Percentiles rank a stretch among this genome's conserved stretches.
Evolutionary conservation across 331 rosid species (phyloP).

Genomic region (Quercus tomentella): DNA sequence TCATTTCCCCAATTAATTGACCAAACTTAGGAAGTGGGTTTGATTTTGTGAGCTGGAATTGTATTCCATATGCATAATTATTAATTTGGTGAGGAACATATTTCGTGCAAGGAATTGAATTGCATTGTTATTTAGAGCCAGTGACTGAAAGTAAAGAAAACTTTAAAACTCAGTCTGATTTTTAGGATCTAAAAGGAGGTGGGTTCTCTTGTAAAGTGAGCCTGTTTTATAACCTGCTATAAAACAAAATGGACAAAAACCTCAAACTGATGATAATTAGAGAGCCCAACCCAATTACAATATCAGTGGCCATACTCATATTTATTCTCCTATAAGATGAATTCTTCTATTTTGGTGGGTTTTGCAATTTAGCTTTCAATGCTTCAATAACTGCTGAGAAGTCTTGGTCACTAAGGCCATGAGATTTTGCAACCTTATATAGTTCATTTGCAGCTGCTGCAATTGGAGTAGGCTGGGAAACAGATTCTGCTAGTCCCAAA

Average conservation of each 20-base stretch:
- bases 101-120: too few relatives aligned
- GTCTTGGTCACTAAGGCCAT: constrained; percentile 83
- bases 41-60: too few relatives aligned
- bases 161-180: too few relatives aligned
- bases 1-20: too few relatives aligned
- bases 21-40: too few relatives aligned
- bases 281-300: neutral
- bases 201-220: too few relatives aligned
- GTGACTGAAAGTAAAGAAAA: too few relatives aligned
- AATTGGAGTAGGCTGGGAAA: constrained; percentile 78
- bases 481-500: constrained; percentile 84
- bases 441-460: constrained; percentile 97
- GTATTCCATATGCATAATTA: too few relatives aligned
- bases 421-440: constrained; percentile 86
- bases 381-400: constrained; percentile 97
- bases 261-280: neutral
- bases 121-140: too few relatives aligned
- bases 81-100: too few relatives aligned
- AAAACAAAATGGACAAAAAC: neutral
- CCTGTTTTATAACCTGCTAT: too few relatives aligned
- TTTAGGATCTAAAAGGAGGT: too few relatives aligned
- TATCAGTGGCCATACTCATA: neutral
- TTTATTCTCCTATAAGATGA: neutral
- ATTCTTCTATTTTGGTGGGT: constrained; percentile 21
- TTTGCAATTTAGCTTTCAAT: constrained; percentile 63